Evolutionary conservation across 768 basidiomycete genomes (phyloP).

Genomic region (Termitomyces sp.): DNA sequence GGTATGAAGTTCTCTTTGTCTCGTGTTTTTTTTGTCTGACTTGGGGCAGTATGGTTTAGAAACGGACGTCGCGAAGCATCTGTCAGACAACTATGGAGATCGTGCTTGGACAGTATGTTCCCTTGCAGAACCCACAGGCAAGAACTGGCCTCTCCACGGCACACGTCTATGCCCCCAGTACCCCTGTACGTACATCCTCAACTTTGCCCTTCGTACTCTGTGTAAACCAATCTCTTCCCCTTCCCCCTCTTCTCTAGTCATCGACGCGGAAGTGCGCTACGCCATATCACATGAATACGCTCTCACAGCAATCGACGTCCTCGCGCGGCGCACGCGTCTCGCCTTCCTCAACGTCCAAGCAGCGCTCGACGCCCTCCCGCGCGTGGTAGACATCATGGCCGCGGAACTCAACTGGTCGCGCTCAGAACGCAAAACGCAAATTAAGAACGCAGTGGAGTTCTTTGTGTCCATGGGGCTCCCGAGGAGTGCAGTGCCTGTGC

Average conservation of each 20-base stretch:
- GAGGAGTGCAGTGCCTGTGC: constrained; percentile 35
- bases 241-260: constrained; percentile 37
- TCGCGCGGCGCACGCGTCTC: constrained; percentile 86
- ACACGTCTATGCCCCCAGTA: constrained; percentile 64
- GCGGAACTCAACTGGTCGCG: constrained; percentile 77
- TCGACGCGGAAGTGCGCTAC: constrained; percentile 92
- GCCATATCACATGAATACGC: constrained; percentile 90
- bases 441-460: constrained; percentile 55
- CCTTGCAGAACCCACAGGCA: constrained; percentile 71
- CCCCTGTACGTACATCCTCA: constrained; percentile 70
- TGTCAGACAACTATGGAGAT: constrained; percentile 76
- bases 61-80: constrained; percentile 53
- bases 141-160: constrained; percentile 85
- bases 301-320: constrained; percentile 85
- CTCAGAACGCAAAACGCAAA: constrained; percentile 52
- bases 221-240: not conserved
- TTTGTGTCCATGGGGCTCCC: constrained; percentile 83
- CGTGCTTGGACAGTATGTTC: constrained; percentile 77
- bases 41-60: constrained; percentile 73
- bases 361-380: constrained; percentile 78
- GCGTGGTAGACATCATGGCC: constrained; percentile 88
- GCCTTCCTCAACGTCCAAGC: constrained; percentile 90
- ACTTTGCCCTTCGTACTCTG: not conserved
- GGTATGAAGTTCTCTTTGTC: constrained; percentile 32
- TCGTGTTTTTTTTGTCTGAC: not conserved